Conservation (phyloP, 176 grass and related monocot genomes). For the Aegilops bicornis region DNA sequence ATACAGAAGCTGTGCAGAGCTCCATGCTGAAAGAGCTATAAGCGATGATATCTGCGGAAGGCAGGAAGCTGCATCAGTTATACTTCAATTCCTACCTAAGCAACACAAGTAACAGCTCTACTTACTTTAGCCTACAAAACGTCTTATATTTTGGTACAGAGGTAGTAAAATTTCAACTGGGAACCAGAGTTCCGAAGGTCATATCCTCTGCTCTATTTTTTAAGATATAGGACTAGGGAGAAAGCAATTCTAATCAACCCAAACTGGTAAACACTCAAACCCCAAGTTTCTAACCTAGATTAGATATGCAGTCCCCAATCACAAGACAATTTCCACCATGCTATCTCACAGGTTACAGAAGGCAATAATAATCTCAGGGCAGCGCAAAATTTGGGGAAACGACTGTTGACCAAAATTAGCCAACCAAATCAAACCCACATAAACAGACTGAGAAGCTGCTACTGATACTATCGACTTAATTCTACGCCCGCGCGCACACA, state of each 20-base stretch:
- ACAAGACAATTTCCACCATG: neutral
- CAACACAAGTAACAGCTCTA: neutral
- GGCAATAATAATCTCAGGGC: neutral
- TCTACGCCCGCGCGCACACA: neutral
- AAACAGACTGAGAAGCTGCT: neutral
- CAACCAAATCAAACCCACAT: neutral
- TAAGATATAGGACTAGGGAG: neutral
- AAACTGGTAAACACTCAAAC: neutral
- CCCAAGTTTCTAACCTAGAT: neutral
- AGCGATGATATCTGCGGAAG: neutral
- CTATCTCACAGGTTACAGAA: neutral
- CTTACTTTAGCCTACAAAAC: too few relatives aligned
- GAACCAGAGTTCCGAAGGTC: neutral
- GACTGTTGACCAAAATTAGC: neutral
- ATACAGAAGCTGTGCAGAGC: slow-evolving; percentile 58
- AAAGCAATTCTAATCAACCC: neutral
- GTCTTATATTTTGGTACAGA: too few relatives aligned
- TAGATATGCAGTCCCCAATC: neutral
- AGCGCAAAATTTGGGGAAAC: neutral
- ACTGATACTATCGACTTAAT: neutral
- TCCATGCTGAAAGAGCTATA: slow-evolving; percentile 49
- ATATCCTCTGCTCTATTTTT: neutral
- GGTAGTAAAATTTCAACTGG: neutral
- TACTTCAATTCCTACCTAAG: neutral
- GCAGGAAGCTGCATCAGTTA: slow-evolving; percentile 8